phyloP scores from a whole-genome alignment of 345 rosid species.

The Firmiana major region DNA sequence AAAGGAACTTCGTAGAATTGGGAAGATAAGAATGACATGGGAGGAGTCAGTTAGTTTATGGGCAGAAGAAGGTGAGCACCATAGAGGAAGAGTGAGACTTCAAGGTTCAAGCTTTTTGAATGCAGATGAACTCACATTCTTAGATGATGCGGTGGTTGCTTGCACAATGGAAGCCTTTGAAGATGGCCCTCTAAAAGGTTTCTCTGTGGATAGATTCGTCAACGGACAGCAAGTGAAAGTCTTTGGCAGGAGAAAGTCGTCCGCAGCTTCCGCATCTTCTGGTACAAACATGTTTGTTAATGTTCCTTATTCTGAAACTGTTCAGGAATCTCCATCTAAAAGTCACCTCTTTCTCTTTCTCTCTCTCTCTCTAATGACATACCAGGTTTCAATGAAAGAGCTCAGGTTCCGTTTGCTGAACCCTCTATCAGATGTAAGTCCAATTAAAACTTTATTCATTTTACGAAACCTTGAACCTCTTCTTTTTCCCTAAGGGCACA shows the following conservation, averaged over 20 bases:
- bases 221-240: constrained; percentile 88
- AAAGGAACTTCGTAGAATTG: constrained; percentile 80
- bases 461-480: neutral
- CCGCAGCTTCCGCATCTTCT: constrained; percentile 41
- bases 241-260: constrained; percentile 73
- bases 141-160: constrained; percentile 84
- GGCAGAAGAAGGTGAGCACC: constrained; percentile 90
- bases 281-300: constrained; percentile 32
- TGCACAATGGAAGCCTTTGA: constrained; percentile 84
- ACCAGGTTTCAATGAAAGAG: constrained; percentile 54
- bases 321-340: constrained; percentile 26
- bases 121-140: constrained; percentile 79
- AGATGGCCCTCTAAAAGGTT: constrained; percentile 74
- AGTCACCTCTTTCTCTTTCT: neutral
- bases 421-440: constrained; percentile 55
- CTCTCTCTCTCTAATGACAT: neutral
- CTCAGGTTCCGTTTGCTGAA: constrained; percentile 55
- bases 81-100: constrained; percentile 72
- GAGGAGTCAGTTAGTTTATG: constrained; percentile 95
- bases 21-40: constrained; percentile 91
- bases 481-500: neutral
- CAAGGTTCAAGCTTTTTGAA: constrained; percentile 77
- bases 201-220: constrained; percentile 81
- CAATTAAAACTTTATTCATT: neutral
- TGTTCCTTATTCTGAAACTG: constrained; percentile 8